Evolutionary conservation across 139 green algal genomes (phyloP).

Genomic region (Astrephomene gubernaculifera): DNA sequence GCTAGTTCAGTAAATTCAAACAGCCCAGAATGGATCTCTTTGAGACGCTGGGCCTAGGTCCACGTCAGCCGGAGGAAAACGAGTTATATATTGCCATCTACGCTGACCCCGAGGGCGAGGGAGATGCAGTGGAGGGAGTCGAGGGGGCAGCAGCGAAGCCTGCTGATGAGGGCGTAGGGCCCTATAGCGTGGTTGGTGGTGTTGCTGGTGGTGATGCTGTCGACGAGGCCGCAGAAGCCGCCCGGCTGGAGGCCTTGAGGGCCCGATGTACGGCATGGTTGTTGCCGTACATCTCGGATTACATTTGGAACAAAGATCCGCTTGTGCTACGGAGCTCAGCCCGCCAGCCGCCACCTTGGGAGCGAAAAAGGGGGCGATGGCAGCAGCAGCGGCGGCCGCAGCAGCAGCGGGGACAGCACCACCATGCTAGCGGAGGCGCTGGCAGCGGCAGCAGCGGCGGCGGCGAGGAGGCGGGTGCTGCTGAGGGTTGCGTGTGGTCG

Average conservation of each 20-base stretch:
- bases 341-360: conserved; percentile 41
- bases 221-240: not conserved
- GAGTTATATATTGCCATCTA: conserved; percentile 48
- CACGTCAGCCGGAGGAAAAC: conserved; percentile 50
- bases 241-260: conserved; percentile 25
- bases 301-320: conserved; percentile 63
- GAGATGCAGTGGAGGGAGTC: not conserved
- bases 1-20: not conserved
- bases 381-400: not conserved
- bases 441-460: not conserved
- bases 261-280: conserved; percentile 36
- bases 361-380: not conserved
- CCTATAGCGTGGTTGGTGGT: not conserved
- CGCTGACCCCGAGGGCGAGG: not conserved
- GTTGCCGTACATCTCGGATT: conserved; percentile 27
- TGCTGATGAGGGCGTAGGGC: not conserved
- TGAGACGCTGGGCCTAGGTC: conserved; percentile 47
- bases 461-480: not conserved
- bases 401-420: not conserved
- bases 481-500: conserved; percentile 76
- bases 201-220: not conserved
- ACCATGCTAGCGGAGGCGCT: not conserved
- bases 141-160: not conserved
- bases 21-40: conserved; percentile 56
- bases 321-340: conserved; percentile 38